Base-by-base conservation (phyloP, 2,329 filamentous ascomycete genomes). In the Harringtonia lauricola region DNA sequence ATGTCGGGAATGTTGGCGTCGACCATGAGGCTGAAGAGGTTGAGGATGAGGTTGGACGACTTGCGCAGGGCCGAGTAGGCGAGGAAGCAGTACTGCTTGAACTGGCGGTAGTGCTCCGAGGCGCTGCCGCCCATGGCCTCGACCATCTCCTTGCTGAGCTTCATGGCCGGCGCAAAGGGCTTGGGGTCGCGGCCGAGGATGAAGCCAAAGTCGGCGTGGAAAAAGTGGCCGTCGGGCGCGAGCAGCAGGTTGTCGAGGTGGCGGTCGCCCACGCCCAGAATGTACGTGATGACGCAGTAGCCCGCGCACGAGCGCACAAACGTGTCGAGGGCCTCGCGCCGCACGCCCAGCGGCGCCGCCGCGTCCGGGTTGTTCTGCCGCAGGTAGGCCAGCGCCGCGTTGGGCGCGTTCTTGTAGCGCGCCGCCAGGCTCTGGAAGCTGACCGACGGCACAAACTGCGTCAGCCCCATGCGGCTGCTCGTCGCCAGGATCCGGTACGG, bases 251-350 rank as follows among this genome's bases (percentile, higher is more conserved):
- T 98, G 60, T 98, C 92, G 3, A 96, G 74, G 63, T 98, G 92
- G 2, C 92, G 81, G 59, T 98, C 92, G 18, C 92, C 92, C 3
- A 98, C 92, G 28, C 92, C 94, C 13, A 98, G 76, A 15, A 98
- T 85, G 61, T 98, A 98, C 0, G 94, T 98, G 53, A 98, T 95
- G 14, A 98, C 92, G 61, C 92, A 96, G 64, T 98, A 98, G 29
- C 92, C 92, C 1, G 92, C 92, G 57, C 92, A 95, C 0, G 88
- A 95, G 58, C 89, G 90, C 57, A 96, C 81, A 59, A 95, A 98
- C 1, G 83, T 95, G 53, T 98, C 92, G 65, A 98, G 82, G 0
- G 86, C 83, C 57, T 95, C 90, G 59, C 90, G 89, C 24, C 89
- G 83, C 24, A 98, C 81, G 1, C 90, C 88, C 1, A 94, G 72